These are phyloP conservation scores for Rhizomucor miehei DNA, from an alignment of 371 early-diverging fungal genomes.

Conservation along the genomic window DNA sequence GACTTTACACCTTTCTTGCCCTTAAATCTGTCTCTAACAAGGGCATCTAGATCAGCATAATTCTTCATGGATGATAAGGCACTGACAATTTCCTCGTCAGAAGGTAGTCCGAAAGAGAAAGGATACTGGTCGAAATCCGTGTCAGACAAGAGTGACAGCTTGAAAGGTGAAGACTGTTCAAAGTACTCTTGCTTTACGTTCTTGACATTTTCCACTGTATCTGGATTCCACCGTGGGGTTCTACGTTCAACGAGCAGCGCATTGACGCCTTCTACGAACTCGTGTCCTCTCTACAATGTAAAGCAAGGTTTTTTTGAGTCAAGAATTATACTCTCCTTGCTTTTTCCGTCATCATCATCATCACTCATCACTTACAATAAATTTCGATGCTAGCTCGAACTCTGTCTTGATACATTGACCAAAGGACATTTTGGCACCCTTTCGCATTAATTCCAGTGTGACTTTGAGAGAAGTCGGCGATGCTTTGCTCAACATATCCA, in stretches of 20 bases:
- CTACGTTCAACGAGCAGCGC: slow-evolving; percentile 55
- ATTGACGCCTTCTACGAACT: slow-evolving; percentile 85
- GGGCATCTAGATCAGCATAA: background rate
- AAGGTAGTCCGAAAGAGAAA: background rate
- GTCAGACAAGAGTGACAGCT: background rate
- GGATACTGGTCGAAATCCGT: background rate
- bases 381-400: no score
- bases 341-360: no score
- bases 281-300: slow-evolving; percentile 23
- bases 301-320: slow-evolving; percentile 21
- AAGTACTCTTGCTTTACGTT: slow-evolving; percentile 11
- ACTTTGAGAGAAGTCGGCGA: slow-evolving; percentile 91
- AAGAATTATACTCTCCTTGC: no score
- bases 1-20: background rate
- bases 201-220: slow-evolving; percentile 46
- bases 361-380: no score
- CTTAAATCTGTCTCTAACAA: background rate
- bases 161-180: background rate
- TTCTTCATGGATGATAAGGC: background rate
- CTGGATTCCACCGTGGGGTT: slow-evolving; percentile 72
- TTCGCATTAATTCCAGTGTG: slow-evolving; percentile 76
- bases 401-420: slow-evolving; percentile 48
- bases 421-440: slow-evolving; percentile 66
- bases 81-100: background rate
- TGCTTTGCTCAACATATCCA: slow-evolving; percentile 57